These are phyloP conservation scores for Paecilomyces sp. DNA, from an alignment of 2,329 filamentous ascomycete genomes.

Conservation along the genomic window DNA sequence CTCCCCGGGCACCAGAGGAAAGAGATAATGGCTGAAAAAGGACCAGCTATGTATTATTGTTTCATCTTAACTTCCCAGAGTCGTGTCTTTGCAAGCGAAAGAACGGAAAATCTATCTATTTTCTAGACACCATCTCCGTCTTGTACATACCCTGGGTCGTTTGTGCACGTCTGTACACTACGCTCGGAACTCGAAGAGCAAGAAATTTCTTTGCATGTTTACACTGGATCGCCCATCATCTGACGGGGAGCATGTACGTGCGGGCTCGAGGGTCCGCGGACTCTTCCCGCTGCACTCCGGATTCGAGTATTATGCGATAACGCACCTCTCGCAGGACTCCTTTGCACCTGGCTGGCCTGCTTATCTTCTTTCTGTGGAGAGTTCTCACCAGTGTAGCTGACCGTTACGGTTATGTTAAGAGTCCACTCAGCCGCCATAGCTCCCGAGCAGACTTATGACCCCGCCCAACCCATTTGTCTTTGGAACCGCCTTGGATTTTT, in stretches of 20 bases:
- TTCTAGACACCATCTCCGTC: conserved; percentile 32
- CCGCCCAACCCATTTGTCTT: conserved; percentile 22
- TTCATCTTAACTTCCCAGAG: conserved; percentile 32
- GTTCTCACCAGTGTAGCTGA: not conserved
- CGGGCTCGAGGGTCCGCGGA: not conserved
- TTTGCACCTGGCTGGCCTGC: not conserved
- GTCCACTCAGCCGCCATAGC: conserved; percentile 15
- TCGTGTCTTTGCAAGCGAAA: conserved; percentile 36
- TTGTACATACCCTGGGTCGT: conserved; percentile 36
- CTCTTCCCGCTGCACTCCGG: not conserved
- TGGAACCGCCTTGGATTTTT: conserved; percentile 6
- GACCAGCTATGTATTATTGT: conserved; percentile 36
- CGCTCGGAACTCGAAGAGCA: conserved; percentile 29
- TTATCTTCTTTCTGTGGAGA: not conserved
- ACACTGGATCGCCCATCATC: not conserved
- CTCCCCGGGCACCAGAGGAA: conserved; percentile 25
- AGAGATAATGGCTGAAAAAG: conserved; percentile 17
- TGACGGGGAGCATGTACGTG: not conserved
- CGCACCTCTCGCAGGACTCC: not conserved
- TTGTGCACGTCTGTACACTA: conserved; percentile 30
- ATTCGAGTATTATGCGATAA: not conserved
- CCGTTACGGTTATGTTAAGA: not conserved
- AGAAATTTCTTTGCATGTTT: conserved; percentile 8
- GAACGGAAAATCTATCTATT: conserved; percentile 28
- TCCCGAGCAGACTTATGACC: conserved; percentile 26